Conservation (phyloP, 1,284 basidiomycete genomes). For the Singerocomus inundabilis region DNA sequence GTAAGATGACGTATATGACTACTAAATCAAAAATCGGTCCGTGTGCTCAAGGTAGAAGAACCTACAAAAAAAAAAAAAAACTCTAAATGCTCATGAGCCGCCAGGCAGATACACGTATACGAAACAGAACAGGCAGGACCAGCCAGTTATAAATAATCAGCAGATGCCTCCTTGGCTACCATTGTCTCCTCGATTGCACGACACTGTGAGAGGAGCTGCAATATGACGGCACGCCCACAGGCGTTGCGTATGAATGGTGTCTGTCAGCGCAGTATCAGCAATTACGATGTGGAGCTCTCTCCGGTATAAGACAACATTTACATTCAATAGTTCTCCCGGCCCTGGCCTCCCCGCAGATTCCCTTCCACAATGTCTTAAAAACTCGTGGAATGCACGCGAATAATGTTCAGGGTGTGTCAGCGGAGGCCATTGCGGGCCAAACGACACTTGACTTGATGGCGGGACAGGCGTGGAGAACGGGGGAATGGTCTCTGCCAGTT, state of each 20-base stretch:
- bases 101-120: neutral
- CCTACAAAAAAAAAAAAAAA: neutral
- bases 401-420: slow-evolving; percentile 56
- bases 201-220: slow-evolving; percentile 65
- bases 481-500: slow-evolving; percentile 69
- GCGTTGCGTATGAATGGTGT: slow-evolving; percentile 64
- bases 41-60: neutral
- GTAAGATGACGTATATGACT: neutral
- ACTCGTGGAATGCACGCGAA: slow-evolving; percentile 71
- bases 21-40: slow-evolving; percentile 1
- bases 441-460: slow-evolving; percentile 17
- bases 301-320: slow-evolving; percentile 34
- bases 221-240: slow-evolving; percentile 62
- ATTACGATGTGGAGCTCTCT: neutral
- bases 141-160: neutral
- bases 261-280: slow-evolving; percentile 33
- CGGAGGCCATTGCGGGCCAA: slow-evolving; percentile 60
- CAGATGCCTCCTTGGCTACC: slow-evolving; percentile 38
- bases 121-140: neutral
- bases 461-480: slow-evolving; percentile 57
- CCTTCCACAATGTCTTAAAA: slow-evolving; percentile 65
- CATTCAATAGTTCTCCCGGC: slow-evolving; percentile 59
- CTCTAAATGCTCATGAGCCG: neutral
- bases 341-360: slow-evolving; percentile 55
- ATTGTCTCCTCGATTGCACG: slow-evolving; percentile 60